These are phyloP conservation scores for Sindora glabra DNA, from an alignment of 306 rosid species.

Conservation along the genomic window DNA sequence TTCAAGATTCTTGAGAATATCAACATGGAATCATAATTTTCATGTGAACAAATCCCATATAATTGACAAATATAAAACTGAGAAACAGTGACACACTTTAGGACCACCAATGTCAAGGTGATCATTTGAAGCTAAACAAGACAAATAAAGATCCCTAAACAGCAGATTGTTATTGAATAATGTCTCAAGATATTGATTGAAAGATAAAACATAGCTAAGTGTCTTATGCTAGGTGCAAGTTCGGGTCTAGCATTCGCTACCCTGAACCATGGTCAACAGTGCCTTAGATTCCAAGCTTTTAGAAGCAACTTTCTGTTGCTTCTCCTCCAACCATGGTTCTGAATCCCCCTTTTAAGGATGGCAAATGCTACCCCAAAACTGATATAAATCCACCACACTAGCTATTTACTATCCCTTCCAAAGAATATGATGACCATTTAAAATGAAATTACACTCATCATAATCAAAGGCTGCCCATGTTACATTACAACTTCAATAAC, in stretches of 20 bases:
- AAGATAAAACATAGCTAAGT: not conserved
- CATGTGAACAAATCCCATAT: not conserved
- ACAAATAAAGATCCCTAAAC: not conserved
- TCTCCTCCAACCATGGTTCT: too few relatives aligned
- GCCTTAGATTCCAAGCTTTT: too few relatives aligned
- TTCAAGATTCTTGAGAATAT: too few relatives aligned
- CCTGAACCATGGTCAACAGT: too few relatives aligned
- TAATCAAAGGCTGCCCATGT: conserved; percentile 8
- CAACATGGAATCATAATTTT: not conserved
- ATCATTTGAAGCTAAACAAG: not conserved
- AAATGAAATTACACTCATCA: conserved; percentile 4
- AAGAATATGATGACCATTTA: not conserved
- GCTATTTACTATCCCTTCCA: not conserved
- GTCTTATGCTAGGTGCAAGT: too few relatives aligned
- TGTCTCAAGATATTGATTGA: too few relatives aligned
- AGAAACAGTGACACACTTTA: not conserved
- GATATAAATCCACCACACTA: not conserved
- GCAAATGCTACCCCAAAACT: too few relatives aligned
- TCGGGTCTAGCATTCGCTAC: too few relatives aligned
- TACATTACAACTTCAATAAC: not conserved
- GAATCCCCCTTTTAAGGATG: too few relatives aligned
- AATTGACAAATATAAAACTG: not conserved
- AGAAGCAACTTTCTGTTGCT: too few relatives aligned
- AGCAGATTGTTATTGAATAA: too few relatives aligned
- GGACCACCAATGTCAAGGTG: not conserved